phyloP scores from a whole-genome alignment of 371 early-diverging fungal genomes.

The Apophysomyces ossiformis region DNA sequence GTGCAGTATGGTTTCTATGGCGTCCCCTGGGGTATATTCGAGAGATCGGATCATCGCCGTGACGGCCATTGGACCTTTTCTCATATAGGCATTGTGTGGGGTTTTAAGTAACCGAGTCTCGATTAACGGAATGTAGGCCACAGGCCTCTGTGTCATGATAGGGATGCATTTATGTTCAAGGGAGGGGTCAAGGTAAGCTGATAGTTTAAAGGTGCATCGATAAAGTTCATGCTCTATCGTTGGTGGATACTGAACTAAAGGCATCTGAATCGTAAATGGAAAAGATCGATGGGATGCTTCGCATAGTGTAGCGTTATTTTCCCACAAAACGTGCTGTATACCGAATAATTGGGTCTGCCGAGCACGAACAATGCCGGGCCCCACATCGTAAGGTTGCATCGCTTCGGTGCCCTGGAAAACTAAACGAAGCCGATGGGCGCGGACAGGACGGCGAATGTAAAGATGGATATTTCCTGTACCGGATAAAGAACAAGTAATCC shows the following conservation, averaged over 20 bases:
- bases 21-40: conserved; percentile 39
- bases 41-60: conserved; percentile 26
- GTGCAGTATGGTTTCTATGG: conserved; percentile 19
- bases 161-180: conserved; percentile 12
- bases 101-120: conserved; percentile 36
- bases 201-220: conserved; percentile 35
- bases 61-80: conserved; percentile 13
- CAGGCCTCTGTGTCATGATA: conserved; percentile 7
- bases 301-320: conserved; percentile 22
- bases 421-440: conserved; percentile 30
- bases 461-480: background rate
- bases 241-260: conserved; percentile 48
- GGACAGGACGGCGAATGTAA: background rate
- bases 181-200: conserved; percentile 29
- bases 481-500: no score
- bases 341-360: conserved; percentile 28
- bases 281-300: conserved; percentile 24
- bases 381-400: conserved; percentile 3
- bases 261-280: conserved; percentile 48
- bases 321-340: conserved; percentile 42
- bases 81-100: conserved; percentile 18
- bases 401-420: conserved; percentile 36
- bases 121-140: conserved; percentile 43
- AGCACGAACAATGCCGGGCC: background rate
- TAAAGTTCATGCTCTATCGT: conserved; percentile 32